A percentile compares a stretch with the other conserved stretches of the same genome.
Evolutionary conservation across 2,329 filamentous ascomycete genomes (phyloP).

Genomic region (Nothophoma quercina): DNA sequence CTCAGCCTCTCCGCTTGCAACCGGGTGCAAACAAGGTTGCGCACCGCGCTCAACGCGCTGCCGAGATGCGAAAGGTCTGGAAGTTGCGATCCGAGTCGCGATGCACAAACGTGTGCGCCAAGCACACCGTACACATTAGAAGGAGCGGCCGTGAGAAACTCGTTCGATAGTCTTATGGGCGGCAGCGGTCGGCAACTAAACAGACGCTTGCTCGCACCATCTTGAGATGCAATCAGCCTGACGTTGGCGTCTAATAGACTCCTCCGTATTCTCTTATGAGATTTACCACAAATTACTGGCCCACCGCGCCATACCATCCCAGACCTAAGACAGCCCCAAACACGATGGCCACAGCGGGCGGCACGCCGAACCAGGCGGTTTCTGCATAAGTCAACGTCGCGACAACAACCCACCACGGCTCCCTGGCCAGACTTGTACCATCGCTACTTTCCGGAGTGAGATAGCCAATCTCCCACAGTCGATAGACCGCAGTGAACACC

Average conservation of each 20-base stretch:
- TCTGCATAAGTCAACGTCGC: slow-evolving; percentile 52
- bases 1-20: slow-evolving; percentile 10
- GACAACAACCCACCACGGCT: slow-evolving; percentile 58
- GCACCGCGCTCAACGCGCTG: slow-evolving; percentile 8
- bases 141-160: not conserved
- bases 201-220: not conserved
- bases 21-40: slow-evolving; percentile 11
- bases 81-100: not conserved
- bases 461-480: slow-evolving; percentile 55
- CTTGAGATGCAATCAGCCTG: not conserved
- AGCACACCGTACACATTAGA: not conserved
- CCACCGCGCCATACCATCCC: slow-evolving; percentile 51
- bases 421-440: slow-evolving; percentile 48
- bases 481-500: slow-evolving; percentile 55
- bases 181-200: not conserved
- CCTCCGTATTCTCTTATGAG: not conserved
- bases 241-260: not conserved
- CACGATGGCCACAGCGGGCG: slow-evolving; percentile 51
- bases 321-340: slow-evolving; percentile 51
- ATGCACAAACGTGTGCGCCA: not conserved
- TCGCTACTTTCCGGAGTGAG: slow-evolving; percentile 45
- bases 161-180: too few species aligned
- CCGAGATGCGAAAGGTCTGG: not conserved
- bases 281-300: slow-evolving; percentile 15
- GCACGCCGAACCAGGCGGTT: slow-evolving; percentile 51